These are phyloP conservation scores for Coemansia sp. DNA, from an alignment of 192 early-diverging fungal genomes.

Conservation along the genomic window DNA sequence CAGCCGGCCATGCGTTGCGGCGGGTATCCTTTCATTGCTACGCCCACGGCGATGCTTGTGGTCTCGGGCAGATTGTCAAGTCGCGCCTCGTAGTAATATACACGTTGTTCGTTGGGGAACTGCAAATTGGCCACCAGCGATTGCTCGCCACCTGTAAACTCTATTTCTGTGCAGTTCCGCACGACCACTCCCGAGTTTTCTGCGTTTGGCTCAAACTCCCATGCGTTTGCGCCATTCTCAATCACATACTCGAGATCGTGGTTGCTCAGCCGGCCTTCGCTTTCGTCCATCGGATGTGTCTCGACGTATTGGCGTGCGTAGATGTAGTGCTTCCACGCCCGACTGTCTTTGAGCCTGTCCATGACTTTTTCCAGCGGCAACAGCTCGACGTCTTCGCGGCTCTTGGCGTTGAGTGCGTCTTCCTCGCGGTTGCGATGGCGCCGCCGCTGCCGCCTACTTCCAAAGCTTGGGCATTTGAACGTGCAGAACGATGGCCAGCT, in stretches of 20 bases:
- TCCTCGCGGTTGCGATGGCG: conserved; percentile 7
- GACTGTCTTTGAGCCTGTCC: conserved; percentile 25
- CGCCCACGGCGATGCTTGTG: conserved; percentile 69
- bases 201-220: conserved; percentile 31
- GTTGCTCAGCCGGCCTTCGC: conserved; percentile 30
- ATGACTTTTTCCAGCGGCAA: conserved; percentile 35
- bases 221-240: conserved; percentile 46
- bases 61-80: conserved; percentile 56
- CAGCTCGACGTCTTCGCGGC: conserved; percentile 22
- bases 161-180: conserved; percentile 37
- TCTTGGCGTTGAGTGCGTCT: conserved; percentile 5
- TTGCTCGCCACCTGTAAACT: conserved; percentile 38
- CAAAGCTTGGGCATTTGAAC: conserved; percentile 1
- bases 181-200: conserved; percentile 29
- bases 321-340: conserved; percentile 35
- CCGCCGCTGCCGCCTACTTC: not conserved
- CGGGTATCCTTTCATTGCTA: conserved; percentile 67
- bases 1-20: conserved; percentile 70
- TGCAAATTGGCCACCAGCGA: conserved; percentile 45
- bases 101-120: conserved; percentile 52
- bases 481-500: conserved; percentile 8
- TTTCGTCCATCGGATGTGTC: conserved; percentile 46
- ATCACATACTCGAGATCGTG: conserved; percentile 36
- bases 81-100: conserved; percentile 52
- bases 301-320: conserved; percentile 59